phyloP scores from a whole-genome alignment of 352 stramenopile genomes.

The Ophiocytium majus region DNA sequence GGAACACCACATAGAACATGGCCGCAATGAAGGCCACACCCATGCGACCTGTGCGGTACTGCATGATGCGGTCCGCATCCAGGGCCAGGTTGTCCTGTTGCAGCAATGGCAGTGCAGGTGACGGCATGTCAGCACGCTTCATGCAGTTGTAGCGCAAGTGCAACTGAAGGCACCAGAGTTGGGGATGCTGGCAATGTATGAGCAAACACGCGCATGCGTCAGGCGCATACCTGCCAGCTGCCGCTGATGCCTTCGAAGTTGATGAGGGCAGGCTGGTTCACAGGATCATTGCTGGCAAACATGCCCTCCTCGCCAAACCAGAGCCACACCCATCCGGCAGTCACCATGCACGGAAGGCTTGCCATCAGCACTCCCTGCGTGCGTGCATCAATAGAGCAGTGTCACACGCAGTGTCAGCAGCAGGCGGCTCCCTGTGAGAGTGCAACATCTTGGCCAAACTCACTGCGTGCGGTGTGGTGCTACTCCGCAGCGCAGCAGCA shows the following conservation, averaged over 20 bases:
- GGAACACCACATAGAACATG: constrained; percentile 73
- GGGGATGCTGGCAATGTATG: no score
- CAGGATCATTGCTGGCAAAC: constrained; percentile 31
- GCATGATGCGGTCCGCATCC: constrained; percentile 67
- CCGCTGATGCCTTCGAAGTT: constrained; percentile 76
- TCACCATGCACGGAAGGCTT: neutral
- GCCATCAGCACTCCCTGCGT: constrained; percentile 2
- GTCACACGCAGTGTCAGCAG: no score
- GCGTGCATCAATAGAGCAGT: no score
- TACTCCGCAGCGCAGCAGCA: no score
- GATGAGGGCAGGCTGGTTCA: constrained; percentile 49
- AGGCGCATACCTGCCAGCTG: constrained; percentile 59
- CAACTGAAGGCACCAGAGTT: neutral
- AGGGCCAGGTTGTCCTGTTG: constrained; percentile 76
- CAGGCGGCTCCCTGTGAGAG: no score
- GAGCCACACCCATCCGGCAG: constrained; percentile 33
- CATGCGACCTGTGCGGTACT: constrained; percentile 79
- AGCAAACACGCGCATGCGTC: no score
- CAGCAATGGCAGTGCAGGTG: neutral
- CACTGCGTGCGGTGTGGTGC: no score
- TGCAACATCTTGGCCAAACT: no score
- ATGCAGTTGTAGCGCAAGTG: no score
- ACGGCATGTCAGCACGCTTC: no score
- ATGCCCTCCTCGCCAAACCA: constrained; percentile 53
- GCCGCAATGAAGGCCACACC: constrained; percentile 74